Evolutionary conservation across 2,329 filamentous ascomycete genomes (phyloP).

Genomic region (Nemania abortiva): DNA sequence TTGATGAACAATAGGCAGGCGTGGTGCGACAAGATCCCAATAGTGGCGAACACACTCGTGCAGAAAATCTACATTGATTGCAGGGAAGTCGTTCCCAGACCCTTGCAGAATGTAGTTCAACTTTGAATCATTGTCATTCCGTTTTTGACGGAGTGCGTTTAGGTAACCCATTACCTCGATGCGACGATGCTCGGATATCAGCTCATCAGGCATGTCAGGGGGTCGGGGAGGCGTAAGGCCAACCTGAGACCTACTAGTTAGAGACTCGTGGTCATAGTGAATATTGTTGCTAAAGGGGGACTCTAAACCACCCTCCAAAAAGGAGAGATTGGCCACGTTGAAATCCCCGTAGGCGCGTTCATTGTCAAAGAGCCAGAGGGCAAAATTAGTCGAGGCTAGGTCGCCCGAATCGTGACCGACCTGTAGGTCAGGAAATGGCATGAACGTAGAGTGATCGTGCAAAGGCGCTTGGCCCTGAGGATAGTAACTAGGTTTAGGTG

Average conservation of each 20-base stretch:
- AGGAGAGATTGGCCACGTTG: constrained; percentile 59
- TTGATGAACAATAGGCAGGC: constrained; percentile 88
- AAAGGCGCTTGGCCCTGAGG: constrained; percentile 41
- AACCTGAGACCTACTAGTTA: constrained; percentile 61
- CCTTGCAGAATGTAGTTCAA: constrained; percentile 53
- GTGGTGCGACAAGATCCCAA: constrained; percentile 87
- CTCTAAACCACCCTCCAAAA: constrained; percentile 63
- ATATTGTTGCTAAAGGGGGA: constrained; percentile 65
- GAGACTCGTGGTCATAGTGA: constrained; percentile 64
- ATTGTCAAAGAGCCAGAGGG: constrained; percentile 64
- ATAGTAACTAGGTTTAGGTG: constrained; percentile 56
- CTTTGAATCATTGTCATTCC: constrained; percentile 55
- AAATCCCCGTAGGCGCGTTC: constrained; percentile 58
- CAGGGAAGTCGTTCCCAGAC: constrained; percentile 58
- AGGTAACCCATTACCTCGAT: constrained; percentile 61
- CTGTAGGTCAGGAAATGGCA: constrained; percentile 52
- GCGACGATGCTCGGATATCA: constrained; percentile 59
- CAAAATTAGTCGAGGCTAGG: constrained; percentile 60
- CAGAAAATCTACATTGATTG: constrained; percentile 82
- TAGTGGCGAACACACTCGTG: constrained; percentile 87
- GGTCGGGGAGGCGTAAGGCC: constrained; percentile 58
- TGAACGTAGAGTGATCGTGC: constrained; percentile 52
- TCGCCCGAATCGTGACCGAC: constrained; percentile 53
- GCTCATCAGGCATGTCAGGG: constrained; percentile 57
- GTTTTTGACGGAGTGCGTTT: constrained; percentile 58